Conservation (phyloP, 805 yeast genomes). For the Isabelozyma heimii region DNA sequence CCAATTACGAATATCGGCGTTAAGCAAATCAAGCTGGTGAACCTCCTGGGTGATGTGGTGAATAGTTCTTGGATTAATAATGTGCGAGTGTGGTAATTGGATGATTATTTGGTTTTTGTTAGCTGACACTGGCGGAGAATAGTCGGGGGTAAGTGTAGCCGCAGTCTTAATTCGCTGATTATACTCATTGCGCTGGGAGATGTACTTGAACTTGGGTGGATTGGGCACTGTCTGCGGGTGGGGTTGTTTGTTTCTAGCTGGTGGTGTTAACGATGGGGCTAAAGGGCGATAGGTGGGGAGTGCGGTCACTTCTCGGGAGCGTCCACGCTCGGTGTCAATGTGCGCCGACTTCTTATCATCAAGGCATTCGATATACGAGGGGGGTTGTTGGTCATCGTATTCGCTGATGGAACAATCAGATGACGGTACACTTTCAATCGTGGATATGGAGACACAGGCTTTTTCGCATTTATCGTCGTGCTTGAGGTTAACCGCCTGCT, state of each 20-base stretch:
- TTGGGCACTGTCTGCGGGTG: background rate
- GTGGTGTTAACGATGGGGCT: background rate
- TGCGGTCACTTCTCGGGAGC: background rate
- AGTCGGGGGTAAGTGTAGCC: background rate
- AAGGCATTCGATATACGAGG: background rate
- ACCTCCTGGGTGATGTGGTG: background rate
- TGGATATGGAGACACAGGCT: background rate
- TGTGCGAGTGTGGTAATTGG: background rate
- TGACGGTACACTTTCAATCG: background rate
- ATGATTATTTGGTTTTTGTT: background rate
- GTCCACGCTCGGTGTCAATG: background rate
- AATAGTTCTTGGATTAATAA: background rate
- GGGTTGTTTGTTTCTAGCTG: background rate
- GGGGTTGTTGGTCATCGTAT: background rate
- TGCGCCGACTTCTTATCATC: background rate
- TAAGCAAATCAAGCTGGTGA: background rate
- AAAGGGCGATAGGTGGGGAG: background rate
- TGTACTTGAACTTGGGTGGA: background rate
- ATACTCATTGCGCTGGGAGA: background rate
- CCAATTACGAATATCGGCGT: background rate
- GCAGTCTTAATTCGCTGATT: background rate
- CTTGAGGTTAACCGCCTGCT: background rate
- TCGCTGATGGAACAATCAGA: background rate
- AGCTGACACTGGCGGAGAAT: background rate
- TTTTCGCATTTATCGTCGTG: background rate